Conservation (phyloP, 169 alveolate species). For the Eimeria zaria region DNA sequence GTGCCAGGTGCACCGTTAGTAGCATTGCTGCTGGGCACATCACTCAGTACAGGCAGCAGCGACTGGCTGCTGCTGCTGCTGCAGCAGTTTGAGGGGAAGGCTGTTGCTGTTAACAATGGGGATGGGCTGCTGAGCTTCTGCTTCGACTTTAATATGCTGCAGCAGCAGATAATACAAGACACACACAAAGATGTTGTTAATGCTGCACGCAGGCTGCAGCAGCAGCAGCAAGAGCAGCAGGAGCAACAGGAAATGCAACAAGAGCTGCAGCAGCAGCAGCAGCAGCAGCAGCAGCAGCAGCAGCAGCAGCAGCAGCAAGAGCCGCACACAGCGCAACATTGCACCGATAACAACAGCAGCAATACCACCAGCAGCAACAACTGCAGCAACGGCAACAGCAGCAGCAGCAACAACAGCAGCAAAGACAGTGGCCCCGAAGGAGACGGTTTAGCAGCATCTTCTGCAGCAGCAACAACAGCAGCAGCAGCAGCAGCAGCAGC, state of each 20-base stretch:
- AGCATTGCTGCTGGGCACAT: constrained; percentile 45
- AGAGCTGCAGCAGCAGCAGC: neutral
- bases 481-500: constrained; percentile 12
- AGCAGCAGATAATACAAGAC: neutral
- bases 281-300: constrained; percentile 25
- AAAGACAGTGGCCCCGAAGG: too few relatives aligned
- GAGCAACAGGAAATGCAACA: neutral
- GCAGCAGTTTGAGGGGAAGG: constrained; percentile 31
- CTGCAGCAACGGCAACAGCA: neutral
- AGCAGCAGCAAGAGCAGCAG: neutral
- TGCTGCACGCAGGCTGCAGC: constrained; percentile 16
- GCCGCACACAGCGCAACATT: neutral
- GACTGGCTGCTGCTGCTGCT: constrained; percentile 72
- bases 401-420: neutral
- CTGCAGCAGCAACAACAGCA: constrained; percentile 20
- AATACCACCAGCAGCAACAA: neutral
- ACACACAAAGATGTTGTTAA: neutral
- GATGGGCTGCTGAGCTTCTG: constrained; percentile 11
- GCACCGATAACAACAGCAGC: too few relatives aligned
- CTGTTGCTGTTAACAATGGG: constrained; percentile 8
- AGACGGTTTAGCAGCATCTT: neutral
- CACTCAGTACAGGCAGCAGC: constrained; percentile 24
- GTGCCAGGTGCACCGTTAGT: constrained; percentile 16
- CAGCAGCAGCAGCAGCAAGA: neutral
- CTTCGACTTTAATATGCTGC: neutral